These are phyloP conservation scores for Herpetospermum pedunculosum DNA, from an alignment of 306 rosid species.

Conservation along the genomic window DNA sequence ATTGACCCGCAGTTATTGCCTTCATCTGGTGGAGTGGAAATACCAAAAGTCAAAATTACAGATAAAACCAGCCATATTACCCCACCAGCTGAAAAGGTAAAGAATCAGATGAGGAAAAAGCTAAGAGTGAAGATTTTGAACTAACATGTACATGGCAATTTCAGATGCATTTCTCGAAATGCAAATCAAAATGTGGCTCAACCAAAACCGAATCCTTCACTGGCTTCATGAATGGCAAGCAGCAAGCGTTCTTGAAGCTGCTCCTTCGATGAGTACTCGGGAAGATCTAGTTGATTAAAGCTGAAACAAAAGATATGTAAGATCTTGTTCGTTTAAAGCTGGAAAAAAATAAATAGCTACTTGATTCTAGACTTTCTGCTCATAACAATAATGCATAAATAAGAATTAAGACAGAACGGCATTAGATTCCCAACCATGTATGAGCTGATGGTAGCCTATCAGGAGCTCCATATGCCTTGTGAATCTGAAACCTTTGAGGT, in stretches of 20 bases:
- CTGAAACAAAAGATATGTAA: constrained; percentile 26
- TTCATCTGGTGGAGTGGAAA: not conserved
- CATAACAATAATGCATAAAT: not conserved
- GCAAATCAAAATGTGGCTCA: constrained; percentile 26
- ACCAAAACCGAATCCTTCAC: constrained; percentile 99
- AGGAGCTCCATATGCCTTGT: constrained; percentile 98
- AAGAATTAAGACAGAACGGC: not conserved
- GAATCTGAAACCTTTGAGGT: constrained; percentile 96
- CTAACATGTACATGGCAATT: constrained; percentile 48
- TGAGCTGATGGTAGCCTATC: constrained; percentile 96
- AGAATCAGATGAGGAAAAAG: not conserved
- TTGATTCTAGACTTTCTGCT: not conserved
- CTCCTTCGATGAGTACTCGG: constrained; percentile 86
- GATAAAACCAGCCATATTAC: not conserved
- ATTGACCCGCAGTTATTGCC: not conserved
- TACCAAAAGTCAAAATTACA: not conserved
- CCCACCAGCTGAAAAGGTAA: not conserved
- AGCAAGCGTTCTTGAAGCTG: constrained; percentile 91
- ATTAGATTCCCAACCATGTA: constrained; percentile 58
- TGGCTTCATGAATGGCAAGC: constrained; percentile 94
- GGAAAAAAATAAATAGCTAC: not conserved
- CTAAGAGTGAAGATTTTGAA: constrained; percentile 11
- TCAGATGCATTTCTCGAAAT: constrained; percentile 21
- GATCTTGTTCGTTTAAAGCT: not conserved
- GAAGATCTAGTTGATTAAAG: constrained; percentile 97